These are phyloP conservation scores for Ophiostoma himal-ulmi DNA, from an alignment of 2,329 filamentous ascomycete genomes.

Conservation along the genomic window DNA sequence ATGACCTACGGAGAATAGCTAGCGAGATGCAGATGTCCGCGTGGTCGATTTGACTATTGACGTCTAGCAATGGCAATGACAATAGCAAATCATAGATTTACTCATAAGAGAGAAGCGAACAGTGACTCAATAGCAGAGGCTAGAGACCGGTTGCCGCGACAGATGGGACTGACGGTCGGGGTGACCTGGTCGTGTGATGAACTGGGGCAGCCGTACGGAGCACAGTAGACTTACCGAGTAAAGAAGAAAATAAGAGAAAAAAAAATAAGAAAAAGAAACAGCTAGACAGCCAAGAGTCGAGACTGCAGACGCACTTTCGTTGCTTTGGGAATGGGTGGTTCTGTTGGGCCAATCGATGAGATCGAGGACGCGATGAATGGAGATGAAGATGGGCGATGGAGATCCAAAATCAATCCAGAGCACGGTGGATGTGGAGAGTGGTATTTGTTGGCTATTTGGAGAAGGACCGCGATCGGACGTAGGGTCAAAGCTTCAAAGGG, in stretches of 20 bases:
- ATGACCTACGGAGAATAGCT: neutral
- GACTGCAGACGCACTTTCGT: neutral
- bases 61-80: neutral
- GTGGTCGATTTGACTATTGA: neutral
- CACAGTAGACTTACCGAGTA: neutral
- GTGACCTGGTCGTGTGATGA: neutral
- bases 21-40: constrained; percentile 4
- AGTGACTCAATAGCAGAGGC: neutral
- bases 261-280: neutral
- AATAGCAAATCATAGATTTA: neutral
- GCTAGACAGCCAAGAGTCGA: neutral
- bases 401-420: neutral
- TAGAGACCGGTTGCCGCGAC: neutral
- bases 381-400: neutral
- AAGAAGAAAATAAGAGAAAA: no score
- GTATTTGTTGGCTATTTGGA: neutral
- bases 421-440: neutral
- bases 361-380: neutral
- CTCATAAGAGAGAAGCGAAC: neutral
- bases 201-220: neutral
- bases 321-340: neutral
- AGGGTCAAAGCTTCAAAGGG: neutral
- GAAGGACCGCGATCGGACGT: neutral
- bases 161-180: neutral
- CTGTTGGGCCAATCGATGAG: constrained; percentile 4